Evolutionary conservation across 2,329 filamentous ascomycete genomes (phyloP), one percentile per base, ranked within the genome.

Genomic region (Ascosphaera acerosa): DNA sequence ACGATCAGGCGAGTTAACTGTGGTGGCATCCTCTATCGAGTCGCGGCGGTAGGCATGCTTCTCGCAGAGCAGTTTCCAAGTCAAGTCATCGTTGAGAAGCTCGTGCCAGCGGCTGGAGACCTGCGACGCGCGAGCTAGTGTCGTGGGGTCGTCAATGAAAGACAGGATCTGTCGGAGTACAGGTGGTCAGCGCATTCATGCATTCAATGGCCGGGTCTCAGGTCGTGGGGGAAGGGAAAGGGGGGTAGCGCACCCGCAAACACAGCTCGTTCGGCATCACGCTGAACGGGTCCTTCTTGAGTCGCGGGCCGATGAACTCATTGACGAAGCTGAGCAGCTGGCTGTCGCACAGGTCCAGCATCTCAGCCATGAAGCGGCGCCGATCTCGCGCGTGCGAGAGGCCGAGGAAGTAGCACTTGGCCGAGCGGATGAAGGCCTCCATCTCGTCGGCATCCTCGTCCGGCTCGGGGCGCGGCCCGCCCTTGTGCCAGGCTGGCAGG

Each of bases 231-330:
- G 9, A 23, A 23, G 9, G 12, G 20, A 12, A 16, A 32, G 33
- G 16, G 31, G 14, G 10, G 31, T 18, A 25, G 53, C 72, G 48
- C 64, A 89, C 80, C 44, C 81, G 63, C 36, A 97, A 58, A 50
- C 84, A 94, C 27, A 97, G 58, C 53, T 97, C 87, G 45, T 90
- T 82, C 1, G 87, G 87, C 33, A 97, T 62, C 35, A 75, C 76
- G 31, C 74, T 78, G 45, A 97, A 94, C 0, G 87, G 87, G 48
- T 97, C 87, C 51, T 92, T 91, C 54, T 92, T 92, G 39, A 97
- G 56, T 37, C 89, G 58, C 17, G 87, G 87, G 49, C 80, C 84
- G 41, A 97, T 84, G 52, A 91, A 90, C 49, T 89, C 80, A 42
- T 89, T 80, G 14, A 97, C 82, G 48, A 92, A 94, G 52, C 81